Conservation (phyloP, 2,329 filamentous ascomycete genomes). For the Pseudocercospora musae region DNA sequence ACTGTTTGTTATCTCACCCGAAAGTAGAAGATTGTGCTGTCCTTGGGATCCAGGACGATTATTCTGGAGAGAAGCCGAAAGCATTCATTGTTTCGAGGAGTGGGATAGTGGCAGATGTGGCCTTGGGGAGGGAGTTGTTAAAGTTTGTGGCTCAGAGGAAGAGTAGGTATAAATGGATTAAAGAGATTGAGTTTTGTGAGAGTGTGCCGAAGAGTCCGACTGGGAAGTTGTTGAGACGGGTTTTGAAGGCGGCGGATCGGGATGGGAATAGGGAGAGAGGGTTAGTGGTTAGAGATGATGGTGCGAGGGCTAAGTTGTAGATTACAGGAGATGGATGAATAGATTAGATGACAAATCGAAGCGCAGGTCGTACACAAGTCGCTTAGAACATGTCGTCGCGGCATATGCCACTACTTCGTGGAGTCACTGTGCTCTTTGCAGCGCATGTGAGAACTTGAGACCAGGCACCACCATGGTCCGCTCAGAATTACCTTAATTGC, state of each 20-base stretch:
- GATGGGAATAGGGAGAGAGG: slow-evolving; percentile 34
- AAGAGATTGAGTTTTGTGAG: slow-evolving; percentile 61
- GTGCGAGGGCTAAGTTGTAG: slow-evolving; percentile 23
- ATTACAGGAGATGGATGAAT: not conserved
- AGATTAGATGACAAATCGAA: not conserved
- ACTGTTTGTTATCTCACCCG: slow-evolving; percentile 56
- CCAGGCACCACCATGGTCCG: not conserved
- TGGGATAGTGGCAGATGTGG: slow-evolving; percentile 11
- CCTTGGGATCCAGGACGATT: slow-evolving; percentile 52
- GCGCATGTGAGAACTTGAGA: no score
- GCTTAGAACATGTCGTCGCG: not conserved
- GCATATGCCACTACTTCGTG: no score
- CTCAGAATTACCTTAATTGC: not conserved
- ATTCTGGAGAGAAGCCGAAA: slow-evolving; percentile 56
- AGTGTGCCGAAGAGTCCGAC: slow-evolving; percentile 68
- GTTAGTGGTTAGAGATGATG: slow-evolving; percentile 22
- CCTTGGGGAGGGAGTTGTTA: slow-evolving; percentile 47
- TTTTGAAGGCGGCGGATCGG: slow-evolving; percentile 50
- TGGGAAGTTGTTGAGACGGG: slow-evolving; percentile 66
- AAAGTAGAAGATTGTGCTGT: slow-evolving; percentile 58
- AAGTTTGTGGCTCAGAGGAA: slow-evolving; percentile 64
- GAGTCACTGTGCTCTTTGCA: no score
- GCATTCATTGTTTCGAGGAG: slow-evolving; percentile 53
- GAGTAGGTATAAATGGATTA: slow-evolving; percentile 65
- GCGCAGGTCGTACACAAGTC: not conserved